phyloP scores from a whole-genome alignment of 805 yeast species.

The Kurtzmaniella fragi region DNA sequence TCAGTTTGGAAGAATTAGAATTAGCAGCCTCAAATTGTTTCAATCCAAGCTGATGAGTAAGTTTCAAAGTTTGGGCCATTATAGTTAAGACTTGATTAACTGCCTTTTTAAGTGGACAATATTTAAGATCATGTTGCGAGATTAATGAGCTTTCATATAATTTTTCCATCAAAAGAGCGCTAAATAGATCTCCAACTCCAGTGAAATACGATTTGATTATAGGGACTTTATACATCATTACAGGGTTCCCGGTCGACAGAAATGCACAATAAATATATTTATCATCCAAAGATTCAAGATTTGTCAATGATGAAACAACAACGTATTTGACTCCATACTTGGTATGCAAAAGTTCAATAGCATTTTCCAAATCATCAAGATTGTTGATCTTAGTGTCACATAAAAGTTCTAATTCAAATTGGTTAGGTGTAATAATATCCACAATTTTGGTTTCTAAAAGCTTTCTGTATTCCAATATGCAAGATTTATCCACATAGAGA shows the following conservation, averaged over 20 bases:
- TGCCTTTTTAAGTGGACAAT: constrained; percentile 15
- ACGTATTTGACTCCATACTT: constrained; percentile 50
- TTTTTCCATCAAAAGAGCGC: constrained; percentile 71
- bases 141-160: constrained; percentile 20
- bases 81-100: constrained; percentile 53
- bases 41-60: constrained; percentile 40
- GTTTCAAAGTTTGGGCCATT: constrained; percentile 46
- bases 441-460: constrained; percentile 56
- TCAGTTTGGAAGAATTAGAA: not conserved
- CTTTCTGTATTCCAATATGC: constrained; percentile 29
- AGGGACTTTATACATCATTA: constrained; percentile 46
- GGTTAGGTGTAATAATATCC: constrained; percentile 84
- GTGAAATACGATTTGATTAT: constrained; percentile 78
- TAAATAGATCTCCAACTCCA: constrained; percentile 91
- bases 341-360: constrained; percentile 45
- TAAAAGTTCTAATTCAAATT: constrained; percentile 78
- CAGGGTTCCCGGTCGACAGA: constrained; percentile 9
- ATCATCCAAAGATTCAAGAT: constrained; percentile 2
- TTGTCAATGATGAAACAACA: constrained; percentile 58
- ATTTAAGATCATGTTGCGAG: constrained; percentile 4
- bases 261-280: constrained; percentile 24
- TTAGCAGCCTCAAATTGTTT: constrained; percentile 27
- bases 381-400: constrained; percentile 45
- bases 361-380: constrained; percentile 34
- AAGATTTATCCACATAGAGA: constrained; percentile 52